Conservation (phyloP, 345 rosid genomes). For the Citrus cavaleriei region DNA sequence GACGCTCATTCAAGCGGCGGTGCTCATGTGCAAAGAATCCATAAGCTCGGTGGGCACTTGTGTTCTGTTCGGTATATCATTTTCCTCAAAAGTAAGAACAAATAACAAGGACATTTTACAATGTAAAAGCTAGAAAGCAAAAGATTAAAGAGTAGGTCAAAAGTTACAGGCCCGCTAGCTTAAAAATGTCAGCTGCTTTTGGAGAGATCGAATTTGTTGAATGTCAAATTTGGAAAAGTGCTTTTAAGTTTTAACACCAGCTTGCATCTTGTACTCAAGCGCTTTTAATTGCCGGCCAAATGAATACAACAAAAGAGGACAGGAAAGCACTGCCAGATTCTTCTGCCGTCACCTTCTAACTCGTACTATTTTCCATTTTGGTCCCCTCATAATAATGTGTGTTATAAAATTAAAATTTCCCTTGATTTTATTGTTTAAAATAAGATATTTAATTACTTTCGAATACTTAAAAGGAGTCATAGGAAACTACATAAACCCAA, state of each 20-base stretch:
- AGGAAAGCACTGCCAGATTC: slow-evolving; percentile 10
- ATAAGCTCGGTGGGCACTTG: too few relatives aligned
- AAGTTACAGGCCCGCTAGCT: background rate
- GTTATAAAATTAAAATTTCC: too few relatives aligned
- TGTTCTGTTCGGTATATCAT: too few relatives aligned
- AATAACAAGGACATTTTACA: too few relatives aligned
- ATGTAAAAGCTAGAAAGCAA: too few relatives aligned
- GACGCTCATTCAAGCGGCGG: too few relatives aligned
- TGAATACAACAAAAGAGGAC: slow-evolving; percentile 7
- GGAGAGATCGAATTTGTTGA: background rate
- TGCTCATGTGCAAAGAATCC: too few relatives aligned
- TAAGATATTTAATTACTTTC: background rate
- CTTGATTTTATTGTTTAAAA: background rate
- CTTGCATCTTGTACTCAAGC: background rate
- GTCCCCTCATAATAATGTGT: too few relatives aligned
- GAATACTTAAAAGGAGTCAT: too few relatives aligned
- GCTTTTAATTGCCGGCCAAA: slow-evolving; percentile 6
- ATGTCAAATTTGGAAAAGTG: background rate
- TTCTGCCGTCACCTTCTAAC: background rate
- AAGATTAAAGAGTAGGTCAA: background rate
- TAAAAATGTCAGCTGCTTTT: background rate
- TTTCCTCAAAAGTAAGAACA: too few relatives aligned
- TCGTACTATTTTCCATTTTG: background rate
- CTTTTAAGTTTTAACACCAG: background rate
- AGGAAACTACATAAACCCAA: too few relatives aligned